Conservation (phyloP, 1,284 basidiomycete genomes). For the Omphalotus olearius region DNA sequence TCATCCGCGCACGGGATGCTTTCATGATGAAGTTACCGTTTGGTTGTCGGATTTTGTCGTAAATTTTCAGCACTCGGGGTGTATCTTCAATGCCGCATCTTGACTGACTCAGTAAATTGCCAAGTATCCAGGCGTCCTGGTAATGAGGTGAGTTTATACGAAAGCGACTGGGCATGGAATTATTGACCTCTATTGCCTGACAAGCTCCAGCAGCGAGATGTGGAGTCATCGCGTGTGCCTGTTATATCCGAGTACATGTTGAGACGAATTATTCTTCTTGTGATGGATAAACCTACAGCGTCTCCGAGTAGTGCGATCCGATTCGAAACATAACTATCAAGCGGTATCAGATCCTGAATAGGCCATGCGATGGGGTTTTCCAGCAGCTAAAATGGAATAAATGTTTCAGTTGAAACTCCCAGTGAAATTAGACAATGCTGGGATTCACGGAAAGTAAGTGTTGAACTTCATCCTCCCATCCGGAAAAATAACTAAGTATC, state of each 20-base stretch:
- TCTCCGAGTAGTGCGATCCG: slow-evolving; percentile 31
- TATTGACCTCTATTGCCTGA: slow-evolving; percentile 29
- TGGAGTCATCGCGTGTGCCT: slow-evolving; percentile 28
- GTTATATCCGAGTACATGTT: background rate
- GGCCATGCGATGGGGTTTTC: slow-evolving; percentile 12
- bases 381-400: slow-evolving; percentile 2
- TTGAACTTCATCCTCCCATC: slow-evolving; percentile 9
- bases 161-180: background rate
- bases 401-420: background rate
- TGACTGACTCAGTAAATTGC: slow-evolving; percentile 8
- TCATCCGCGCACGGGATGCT: slow-evolving; percentile 16
- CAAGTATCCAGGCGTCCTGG: slow-evolving; percentile 22
- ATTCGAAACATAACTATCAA: slow-evolving; percentile 25
- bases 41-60: slow-evolving; percentile 19
- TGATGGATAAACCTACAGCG: slow-evolving; percentile 22
- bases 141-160: background rate
- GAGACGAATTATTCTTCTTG: background rate
- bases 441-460: slow-evolving; percentile 4
- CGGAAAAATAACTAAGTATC: background rate
- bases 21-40: slow-evolving; percentile 17
- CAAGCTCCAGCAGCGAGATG: slow-evolving; percentile 28
- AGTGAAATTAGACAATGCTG: background rate
- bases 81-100: background rate
- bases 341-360: slow-evolving; percentile 22
- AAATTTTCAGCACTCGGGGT: slow-evolving; percentile 14